Evolutionary conservation across 768 basidiomycete genomes (phyloP).

Genomic region (Coprinopsis cinerea): DNA sequence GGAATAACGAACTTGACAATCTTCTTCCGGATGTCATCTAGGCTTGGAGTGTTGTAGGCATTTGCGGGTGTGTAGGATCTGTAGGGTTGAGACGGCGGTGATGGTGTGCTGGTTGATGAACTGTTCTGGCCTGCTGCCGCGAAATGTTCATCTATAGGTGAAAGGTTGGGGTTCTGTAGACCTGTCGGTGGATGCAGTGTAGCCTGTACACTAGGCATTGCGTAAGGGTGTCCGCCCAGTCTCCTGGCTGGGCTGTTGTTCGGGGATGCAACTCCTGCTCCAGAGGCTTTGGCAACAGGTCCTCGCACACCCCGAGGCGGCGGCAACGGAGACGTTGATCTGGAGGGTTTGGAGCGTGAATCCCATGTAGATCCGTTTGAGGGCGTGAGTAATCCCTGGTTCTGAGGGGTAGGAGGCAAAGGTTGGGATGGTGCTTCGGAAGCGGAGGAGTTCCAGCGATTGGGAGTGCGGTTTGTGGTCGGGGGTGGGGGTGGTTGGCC

Average conservation of each 20-base stretch:
- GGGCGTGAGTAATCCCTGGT: slow-evolving; percentile 38
- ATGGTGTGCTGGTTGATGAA: slow-evolving; percentile 33
- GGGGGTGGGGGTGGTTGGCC: slow-evolving; percentile 54
- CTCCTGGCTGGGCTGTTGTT: slow-evolving; percentile 21
- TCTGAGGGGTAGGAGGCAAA: slow-evolving; percentile 59
- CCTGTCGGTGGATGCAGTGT: slow-evolving; percentile 29
- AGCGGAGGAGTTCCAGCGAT: background rate
- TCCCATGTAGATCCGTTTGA: slow-evolving; percentile 38
- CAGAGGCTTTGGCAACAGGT: slow-evolving; percentile 13
- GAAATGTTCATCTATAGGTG: slow-evolving; percentile 71
- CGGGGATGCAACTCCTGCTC: slow-evolving; percentile 28
- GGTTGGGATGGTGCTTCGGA: slow-evolving; percentile 17
- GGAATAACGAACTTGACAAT: slow-evolving; percentile 84
- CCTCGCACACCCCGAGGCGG: slow-evolving; percentile 27
- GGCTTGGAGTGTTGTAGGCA: slow-evolving; percentile 31
- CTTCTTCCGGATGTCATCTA: slow-evolving; percentile 78
- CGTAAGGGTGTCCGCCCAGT: slow-evolving; percentile 51
- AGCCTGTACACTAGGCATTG: slow-evolving; percentile 47
- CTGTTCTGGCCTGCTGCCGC: slow-evolving; percentile 21
- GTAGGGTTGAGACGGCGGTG: slow-evolving; percentile 46
- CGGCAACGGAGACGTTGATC: slow-evolving; percentile 41
- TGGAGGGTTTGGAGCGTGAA: slow-evolving; percentile 43
- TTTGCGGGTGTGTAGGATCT: slow-evolving; percentile 26
- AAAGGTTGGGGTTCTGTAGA: slow-evolving; percentile 42
- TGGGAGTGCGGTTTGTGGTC: background rate